A percentile compares a stretch with the other conserved stretches of the same genome.
Evolutionary conservation across 2,329 filamentous ascomycete species (phyloP).

Genomic region (Pseudocercospora eumusae): DNA sequence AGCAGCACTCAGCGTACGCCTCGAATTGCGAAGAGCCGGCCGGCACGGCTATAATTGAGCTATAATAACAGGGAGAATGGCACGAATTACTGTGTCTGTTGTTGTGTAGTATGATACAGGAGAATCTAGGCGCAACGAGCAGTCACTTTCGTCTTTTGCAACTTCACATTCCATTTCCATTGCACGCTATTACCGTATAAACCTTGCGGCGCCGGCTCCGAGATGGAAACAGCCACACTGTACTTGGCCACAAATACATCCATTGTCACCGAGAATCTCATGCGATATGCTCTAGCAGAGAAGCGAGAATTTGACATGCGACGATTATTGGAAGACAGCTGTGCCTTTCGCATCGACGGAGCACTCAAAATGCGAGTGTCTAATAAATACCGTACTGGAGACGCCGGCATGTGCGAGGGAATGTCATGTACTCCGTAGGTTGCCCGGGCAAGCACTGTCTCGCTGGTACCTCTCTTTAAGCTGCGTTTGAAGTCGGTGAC

Average conservation of each 20-base stretch:
- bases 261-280: too few relatives aligned
- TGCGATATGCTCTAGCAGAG: too few relatives aligned
- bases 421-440: not conserved
- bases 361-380: not conserved
- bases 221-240: not conserved
- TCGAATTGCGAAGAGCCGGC: not conserved
- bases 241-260: not conserved
- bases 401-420: not conserved
- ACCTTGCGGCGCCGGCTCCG: constrained; percentile 1
- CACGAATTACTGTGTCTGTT: too few relatives aligned
- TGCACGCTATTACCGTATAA: too few relatives aligned
- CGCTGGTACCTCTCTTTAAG: too few relatives aligned
- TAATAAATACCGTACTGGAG: too few relatives aligned
- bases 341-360: not conserved
- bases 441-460: not conserved
- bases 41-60: constrained; percentile 4
- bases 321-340: too few relatives aligned
- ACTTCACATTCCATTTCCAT: not conserved
- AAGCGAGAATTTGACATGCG: not conserved
- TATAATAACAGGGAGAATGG: constrained; percentile 4
- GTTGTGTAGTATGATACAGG: too few relatives aligned
- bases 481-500: constrained; percentile 6
- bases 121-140: not conserved
- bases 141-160: not conserved
- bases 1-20: not conserved